phyloP scores from a whole-genome alignment of 352 stramenopile genomes.

The Detonula confervacea region DNA sequence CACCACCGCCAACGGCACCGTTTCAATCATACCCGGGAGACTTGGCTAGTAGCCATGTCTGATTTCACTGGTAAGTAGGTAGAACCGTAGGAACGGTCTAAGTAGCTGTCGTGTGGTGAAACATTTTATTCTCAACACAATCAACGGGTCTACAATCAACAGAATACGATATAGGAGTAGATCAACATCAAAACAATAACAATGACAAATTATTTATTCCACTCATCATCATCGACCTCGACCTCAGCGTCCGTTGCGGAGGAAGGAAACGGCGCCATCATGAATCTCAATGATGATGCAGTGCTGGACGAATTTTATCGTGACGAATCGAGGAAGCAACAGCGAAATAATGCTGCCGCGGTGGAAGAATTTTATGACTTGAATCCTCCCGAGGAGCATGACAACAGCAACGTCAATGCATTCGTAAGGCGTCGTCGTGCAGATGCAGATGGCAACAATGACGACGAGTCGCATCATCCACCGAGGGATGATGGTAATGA shows the following conservation, averaged over 20 bases:
- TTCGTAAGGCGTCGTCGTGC: constrained; percentile 8
- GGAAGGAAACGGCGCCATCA: neutral
- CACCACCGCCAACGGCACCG: no score
- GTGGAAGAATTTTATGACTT: constrained; percentile 12
- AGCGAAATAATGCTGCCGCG: neutral
- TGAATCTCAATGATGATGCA: constrained; percentile 9
- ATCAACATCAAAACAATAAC: no score
- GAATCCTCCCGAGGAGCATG: constrained; percentile 6
- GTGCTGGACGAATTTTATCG: constrained; percentile 23
- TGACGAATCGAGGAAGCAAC: neutral
- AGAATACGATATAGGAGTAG: no score
- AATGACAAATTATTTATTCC: no score
- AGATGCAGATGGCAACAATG: constrained; percentile 1
- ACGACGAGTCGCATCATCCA: neutral
- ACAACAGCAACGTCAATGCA: neutral
- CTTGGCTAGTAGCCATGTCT: no score
- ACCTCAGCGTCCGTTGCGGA: neutral
- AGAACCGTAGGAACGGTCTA: no score
- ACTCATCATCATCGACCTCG: no score
- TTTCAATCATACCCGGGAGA: no score
- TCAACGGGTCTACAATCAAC: no score
- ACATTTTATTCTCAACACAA: no score
- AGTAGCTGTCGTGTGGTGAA: no score
- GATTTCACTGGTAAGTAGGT: no score
- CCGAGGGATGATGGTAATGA: neutral